Base-by-base conservation (phyloP, 805 yeast genomes). In the Saccharomyces jurei region DNA sequence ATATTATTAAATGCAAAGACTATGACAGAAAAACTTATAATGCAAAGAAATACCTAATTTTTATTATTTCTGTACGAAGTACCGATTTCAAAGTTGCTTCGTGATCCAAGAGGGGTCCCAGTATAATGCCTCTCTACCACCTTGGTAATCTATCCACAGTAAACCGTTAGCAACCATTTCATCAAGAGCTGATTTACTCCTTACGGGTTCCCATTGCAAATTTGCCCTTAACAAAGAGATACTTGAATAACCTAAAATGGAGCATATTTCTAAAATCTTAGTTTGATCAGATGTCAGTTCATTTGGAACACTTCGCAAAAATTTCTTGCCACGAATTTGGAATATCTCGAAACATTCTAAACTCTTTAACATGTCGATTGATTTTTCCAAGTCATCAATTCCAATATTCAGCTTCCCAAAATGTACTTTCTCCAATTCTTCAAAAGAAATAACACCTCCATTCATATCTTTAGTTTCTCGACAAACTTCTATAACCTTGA, bases 161-260 rank as follows among this genome's bases (percentile, higher is more conserved):
- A 89, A 75, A 3, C 98, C 97, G 51, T 78, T 78, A 58, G 86
- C 76, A 0, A 91, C 86, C 89, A 92, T 83, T 49, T 87, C 92
- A 41, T 87, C 84, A 4, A 92, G 64, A 4, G 83, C 84, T 0
- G 82, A 72, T 58, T 77, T 77, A 52, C 87, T 77, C 53, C 96
- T 73, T 2, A 80, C 72, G 2, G 65, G 64, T 50, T 78, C 81
- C 99, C 99, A 92, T 1, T 77, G 76, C 55, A 84, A 80, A 64
- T 92, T 94, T 60, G 86, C 97, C 13, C 77, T 68, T 41, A 92
- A 71, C 29, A 90, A 68, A 1, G 81, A 71, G 6, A 77, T 75
- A 3, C 88, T 78, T 1, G 89, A 88, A 65, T 76, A 87, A 0
- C 97, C 97, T 63, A 87, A 74, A 31, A 84, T 79, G 48, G 84